These are phyloP conservation scores for Pythium oligandrum DNA, from an alignment of 352 stramenopile species.

Conservation along the genomic window DNA sequence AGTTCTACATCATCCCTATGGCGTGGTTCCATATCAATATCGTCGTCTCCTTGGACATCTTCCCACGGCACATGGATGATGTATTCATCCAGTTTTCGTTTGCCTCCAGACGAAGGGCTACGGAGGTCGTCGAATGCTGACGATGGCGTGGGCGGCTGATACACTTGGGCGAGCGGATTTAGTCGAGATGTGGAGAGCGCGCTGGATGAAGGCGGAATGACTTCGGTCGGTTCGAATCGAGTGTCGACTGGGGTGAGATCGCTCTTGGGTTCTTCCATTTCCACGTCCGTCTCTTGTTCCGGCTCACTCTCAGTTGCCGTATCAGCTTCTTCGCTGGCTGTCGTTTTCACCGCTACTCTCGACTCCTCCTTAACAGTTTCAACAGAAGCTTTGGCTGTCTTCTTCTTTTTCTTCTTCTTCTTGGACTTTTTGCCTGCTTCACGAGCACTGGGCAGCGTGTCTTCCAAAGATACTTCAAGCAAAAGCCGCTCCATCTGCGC, in stretches of 20 bases:
- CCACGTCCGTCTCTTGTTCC: slow-evolving; percentile 7
- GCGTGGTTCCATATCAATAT: neutral
- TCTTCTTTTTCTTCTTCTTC: slow-evolving; percentile 31
- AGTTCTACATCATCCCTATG: slow-evolving; percentile 5
- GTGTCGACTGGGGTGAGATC: slow-evolving; percentile 11
- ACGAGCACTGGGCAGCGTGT: neutral
- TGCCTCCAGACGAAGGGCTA: slow-evolving; percentile 20
- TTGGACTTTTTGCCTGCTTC: neutral
- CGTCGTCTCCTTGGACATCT: slow-evolving; percentile 4
- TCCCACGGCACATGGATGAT: slow-evolving; percentile 38
- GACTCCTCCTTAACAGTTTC: neutral
- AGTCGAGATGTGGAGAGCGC: slow-evolving; percentile 20
- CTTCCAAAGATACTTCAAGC: slow-evolving; percentile 28
- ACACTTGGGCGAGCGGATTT: slow-evolving; percentile 57
- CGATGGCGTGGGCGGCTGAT: slow-evolving; percentile 31
- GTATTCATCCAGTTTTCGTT: slow-evolving; percentile 73
- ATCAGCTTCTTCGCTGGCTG: neutral
- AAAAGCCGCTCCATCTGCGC: slow-evolving; percentile 76
- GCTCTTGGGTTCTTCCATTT: slow-evolving; percentile 9
- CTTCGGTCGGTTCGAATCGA: too few relatives aligned
- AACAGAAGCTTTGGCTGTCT: slow-evolving; percentile 11
- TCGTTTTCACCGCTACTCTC: neutral
- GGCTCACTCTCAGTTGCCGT: slow-evolving; percentile 9
- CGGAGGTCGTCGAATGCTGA: neutral
- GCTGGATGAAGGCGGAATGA: too few relatives aligned